Percentiles rank a stretch among this genome's conserved stretches.
Evolutionary conservation across 2,329 filamentous ascomycete genomes (phyloP).

Genomic region (Ophiocordyceps australis): DNA sequence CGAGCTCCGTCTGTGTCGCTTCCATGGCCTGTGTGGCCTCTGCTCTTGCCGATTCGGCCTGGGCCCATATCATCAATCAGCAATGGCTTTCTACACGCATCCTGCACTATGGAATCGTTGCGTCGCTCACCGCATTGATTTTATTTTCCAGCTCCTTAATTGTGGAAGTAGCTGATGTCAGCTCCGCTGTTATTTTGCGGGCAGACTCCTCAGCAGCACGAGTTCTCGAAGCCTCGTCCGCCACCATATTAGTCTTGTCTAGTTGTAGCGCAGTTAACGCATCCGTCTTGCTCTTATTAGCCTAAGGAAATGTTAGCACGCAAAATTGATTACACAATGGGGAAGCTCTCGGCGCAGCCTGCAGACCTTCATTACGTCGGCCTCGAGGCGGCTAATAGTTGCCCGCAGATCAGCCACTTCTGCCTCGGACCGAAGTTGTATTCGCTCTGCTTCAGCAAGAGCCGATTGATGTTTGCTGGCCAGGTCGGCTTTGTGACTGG

Average conservation of each 20-base stretch:
- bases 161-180: no score
- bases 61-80: neutral
- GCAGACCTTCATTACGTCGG: conserved; percentile 32
- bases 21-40: conserved; percentile 43
- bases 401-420: conserved; percentile 45
- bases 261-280: conserved; percentile 38
- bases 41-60: conserved; percentile 13
- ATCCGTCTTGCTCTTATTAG: conserved; percentile 38
- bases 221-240: conserved; percentile 17
- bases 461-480: conserved; percentile 27
- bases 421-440: conserved; percentile 31
- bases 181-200: conserved; percentile 3
- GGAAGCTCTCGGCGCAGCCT: no score
- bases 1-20: conserved; percentile 52
- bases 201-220: conserved; percentile 9
- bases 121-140: conserved; percentile 8
- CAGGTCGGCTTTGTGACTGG: conserved; percentile 15
- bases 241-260: conserved; percentile 12
- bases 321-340: no score
- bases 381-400: conserved; percentile 41
- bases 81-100: neutral
- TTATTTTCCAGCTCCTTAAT: conserved; percentile 7
- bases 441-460: conserved; percentile 29
- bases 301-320: no score
- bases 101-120: neutral